Conservation (phyloP, 306 rosid species). For the Hippophae gyantsensis region DNA sequence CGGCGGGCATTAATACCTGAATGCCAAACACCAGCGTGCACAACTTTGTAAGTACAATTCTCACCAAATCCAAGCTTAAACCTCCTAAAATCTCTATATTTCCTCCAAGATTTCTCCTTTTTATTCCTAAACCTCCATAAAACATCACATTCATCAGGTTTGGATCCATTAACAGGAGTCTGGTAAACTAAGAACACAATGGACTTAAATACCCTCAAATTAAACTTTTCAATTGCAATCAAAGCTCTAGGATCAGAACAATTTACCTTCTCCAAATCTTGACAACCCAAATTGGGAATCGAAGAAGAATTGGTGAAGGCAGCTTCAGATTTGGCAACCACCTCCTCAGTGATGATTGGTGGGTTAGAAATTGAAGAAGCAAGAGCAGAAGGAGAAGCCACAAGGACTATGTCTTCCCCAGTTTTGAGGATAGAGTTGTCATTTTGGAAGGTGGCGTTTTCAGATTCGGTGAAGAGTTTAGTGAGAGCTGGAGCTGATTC, state of each 20-base stretch:
- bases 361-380: slow-evolving; percentile 17
- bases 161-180: slow-evolving; percentile 60
- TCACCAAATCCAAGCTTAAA: slow-evolving; percentile 41
- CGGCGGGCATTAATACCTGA: slow-evolving; percentile 80
- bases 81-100: slow-evolving; percentile 88
- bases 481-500: slow-evolving; percentile 87
- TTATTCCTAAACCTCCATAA: slow-evolving; percentile 84
- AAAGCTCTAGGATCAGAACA: slow-evolving; percentile 76
- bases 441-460: slow-evolving; percentile 74
- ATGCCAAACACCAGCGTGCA: slow-evolving; percentile 76
- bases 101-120: slow-evolving; percentile 90
- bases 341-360: slow-evolving; percentile 38
- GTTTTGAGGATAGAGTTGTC: slow-evolving; percentile 70
- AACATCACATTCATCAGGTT: slow-evolving; percentile 72
- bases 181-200: slow-evolving; percentile 72
- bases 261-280: slow-evolving; percentile 33
- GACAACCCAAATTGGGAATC: slow-evolving; percentile 22
- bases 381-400: slow-evolving; percentile 23
- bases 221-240: slow-evolving; percentile 61
- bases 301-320: slow-evolving; percentile 20
- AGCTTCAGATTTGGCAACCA: slow-evolving; percentile 46
- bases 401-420: slow-evolving; percentile 49
- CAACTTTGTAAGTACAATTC: slow-evolving; percentile 61
- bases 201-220: slow-evolving; percentile 56
- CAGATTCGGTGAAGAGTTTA: slow-evolving; percentile 57